Base-by-base conservation (phyloP, 2,329 filamentous ascomycete species). In the Myriangium duriaei region DNA sequence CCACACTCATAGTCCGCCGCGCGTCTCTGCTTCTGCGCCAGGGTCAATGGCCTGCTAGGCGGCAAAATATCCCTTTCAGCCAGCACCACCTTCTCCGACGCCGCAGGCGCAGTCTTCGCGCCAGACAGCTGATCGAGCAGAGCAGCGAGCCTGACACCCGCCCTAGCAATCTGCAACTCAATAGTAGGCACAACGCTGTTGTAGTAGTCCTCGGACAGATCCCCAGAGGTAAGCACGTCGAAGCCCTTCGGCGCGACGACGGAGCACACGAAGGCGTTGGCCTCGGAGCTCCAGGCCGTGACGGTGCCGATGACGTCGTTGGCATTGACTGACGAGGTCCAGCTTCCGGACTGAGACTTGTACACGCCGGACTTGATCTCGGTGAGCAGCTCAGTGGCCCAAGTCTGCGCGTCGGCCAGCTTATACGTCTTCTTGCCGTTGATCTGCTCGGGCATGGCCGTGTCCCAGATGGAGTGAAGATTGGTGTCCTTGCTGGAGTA, bases 391-490 rank as follows among this genome's bases (percentile, higher is more conserved):
- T 52, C 54, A 2, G 42, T 44, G 2, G 62, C 58, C 61, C 63
- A 65, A 2, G 42, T 34, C 32, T 53, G 19, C 0, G 64, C 62
- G 41, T 59, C 58, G 1, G 51, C 41, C 6, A 64, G 49, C 1
- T 49, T 47, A 45, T 56, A 63, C 11, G 21, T 16, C 21, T 7
- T 7, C 13, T 57, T 60, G 10, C 61, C 61, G 14, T 54, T 44
- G 2, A 61, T 49, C 39, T 64, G 56, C 47, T 67, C 60, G 0
- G 60, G 56, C 21, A 66, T 65, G 13, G 56, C 52, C 1, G 58
- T 60, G 41, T 67, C 64, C 63, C 63, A 65, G 30, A 60, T 58
- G 37, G 57, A 54, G 40, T 63, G 59, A 14, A 63, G 43, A 36
- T 61, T 52, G 1, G 57, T 59, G 1, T 47, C 46, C 0, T 46